A percentile compares a stretch with the other conserved stretches of the same genome.
Evolutionary conservation across 805 yeast species (phyloP).

Genomic region (Pichia exigua): DNA sequence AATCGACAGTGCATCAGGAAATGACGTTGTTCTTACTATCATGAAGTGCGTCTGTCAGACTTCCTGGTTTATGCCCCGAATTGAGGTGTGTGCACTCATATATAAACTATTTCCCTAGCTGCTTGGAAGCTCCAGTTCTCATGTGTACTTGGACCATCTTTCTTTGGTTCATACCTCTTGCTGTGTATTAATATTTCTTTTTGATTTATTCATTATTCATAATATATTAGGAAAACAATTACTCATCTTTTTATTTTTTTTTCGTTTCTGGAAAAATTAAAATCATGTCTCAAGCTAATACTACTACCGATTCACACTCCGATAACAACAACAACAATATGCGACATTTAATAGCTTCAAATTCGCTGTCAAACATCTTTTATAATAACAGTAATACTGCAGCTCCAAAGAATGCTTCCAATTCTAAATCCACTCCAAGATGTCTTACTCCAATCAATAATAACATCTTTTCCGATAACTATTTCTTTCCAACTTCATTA

Average conservation of each 20-base stretch:
- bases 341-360: neutral
- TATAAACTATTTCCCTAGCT: neutral
- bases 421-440: neutral
- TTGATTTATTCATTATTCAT: too few relatives aligned
- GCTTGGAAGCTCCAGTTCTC: too few relatives aligned
- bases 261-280: too few relatives aligned
- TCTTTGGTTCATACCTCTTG: too few relatives aligned
- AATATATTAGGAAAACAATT: too few relatives aligned
- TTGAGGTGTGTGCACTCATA: too few relatives aligned
- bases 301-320: neutral
- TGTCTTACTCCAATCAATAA: neutral
- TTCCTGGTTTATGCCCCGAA: too few relatives aligned
- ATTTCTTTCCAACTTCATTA: neutral
- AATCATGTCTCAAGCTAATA: neutral
- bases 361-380: constrained; percentile 1
- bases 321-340: neutral
- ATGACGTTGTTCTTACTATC: neutral
- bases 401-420: too few relatives aligned
- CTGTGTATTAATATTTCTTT: too few relatives aligned
- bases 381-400: neutral
- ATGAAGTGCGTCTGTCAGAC: neutral
- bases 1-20: neutral
- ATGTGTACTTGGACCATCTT: too few relatives aligned
- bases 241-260: too few relatives aligned
- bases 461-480: neutral